Percentiles rank a stretch among this genome's conserved stretches.
phyloP scores from a whole-genome alignment of 208 protist genomes.

The Angomonas desouzai region DNA sequence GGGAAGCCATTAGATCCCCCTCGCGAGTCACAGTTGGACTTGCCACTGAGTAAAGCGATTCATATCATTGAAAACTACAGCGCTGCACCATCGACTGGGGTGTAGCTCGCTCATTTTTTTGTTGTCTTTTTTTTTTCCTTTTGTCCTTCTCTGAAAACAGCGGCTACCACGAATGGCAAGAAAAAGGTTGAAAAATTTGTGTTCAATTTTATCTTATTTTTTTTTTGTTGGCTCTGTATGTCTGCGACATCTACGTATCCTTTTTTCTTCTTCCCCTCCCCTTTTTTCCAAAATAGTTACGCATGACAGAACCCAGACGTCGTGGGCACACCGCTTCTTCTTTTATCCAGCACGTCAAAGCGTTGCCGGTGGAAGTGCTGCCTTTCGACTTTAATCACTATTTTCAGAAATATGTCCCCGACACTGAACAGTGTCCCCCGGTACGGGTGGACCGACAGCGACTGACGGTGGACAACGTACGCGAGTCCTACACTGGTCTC shows the following conservation, averaged over 20 bases:
- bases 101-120: conserved; percentile 9
- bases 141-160: not conserved
- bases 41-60: conserved; percentile 5
- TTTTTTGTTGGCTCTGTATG: conserved; percentile 1
- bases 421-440: not conserved
- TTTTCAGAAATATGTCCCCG: not conserved
- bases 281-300: conserved; percentile 10
- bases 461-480: not conserved
- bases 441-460: not conserved
- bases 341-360: not conserved
- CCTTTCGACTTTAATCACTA: not conserved
- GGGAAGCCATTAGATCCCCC: not conserved
- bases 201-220: conserved; percentile 3
- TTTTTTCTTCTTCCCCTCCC: conserved; percentile 3
- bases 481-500: not conserved
- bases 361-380: not conserved
- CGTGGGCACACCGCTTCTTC: not conserved
- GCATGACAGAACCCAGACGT: not conserved
- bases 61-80: conserved; percentile 1
- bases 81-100: not conserved
- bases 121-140: conserved; percentile 1
- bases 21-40: not conserved
- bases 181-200: not conserved
- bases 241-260: not conserved
- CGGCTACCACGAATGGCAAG: not conserved